Evolutionary conservation across 2,329 filamentous ascomycete species (phyloP), one percentile per base, ranked within the genome.

Genomic region (Aspergillus sp.): DNA sequence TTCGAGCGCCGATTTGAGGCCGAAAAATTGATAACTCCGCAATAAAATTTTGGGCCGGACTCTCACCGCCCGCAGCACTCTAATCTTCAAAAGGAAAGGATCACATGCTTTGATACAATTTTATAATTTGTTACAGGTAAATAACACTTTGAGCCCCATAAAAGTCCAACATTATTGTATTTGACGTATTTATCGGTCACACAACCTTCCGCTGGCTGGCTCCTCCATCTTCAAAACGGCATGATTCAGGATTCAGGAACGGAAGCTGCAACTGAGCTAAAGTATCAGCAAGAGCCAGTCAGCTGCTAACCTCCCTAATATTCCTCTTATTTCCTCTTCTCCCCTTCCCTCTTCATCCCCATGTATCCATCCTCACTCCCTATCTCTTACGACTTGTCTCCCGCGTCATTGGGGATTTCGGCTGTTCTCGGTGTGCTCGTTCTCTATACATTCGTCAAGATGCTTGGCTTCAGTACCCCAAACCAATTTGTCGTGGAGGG

Each of bases 401-500:
- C 63, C 48, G 61, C 65, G 12, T 55, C 63, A 15, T 48, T 74
- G 55, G 69, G 65, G 49, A 61, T 69, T 63, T 73, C 69, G 20
- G 61, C 69, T 68, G 63, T 71, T 58, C 45, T 71, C 56, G 67
- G 71, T 59, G 65, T 66, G 50, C 49, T 71, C 48, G 66, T 76
- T 54, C 56, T 71, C 51, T 76, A 72, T 55, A 64, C 67, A 45
- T 51, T 70, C 44, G 65, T 66, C 63, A 73, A 71, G 43, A 76
- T 79, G 76, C 65, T 76, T 56, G 71, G 75, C 45, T 71, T 75
- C 53, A 64, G 65, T 11, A 56, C 64, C 47, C 88, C 83, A 65
- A 91, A 96, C 71, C 83, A 91, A 61, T 91, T 98, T 79, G 85
- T 87, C 50, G 90, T 97, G 11, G 86, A 92, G 66, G 91, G 91